Evolutionary conservation across 805 yeast species (phyloP), one percentile per base, ranked within the genome.

Genomic region (Pichia occidentalis): DNA sequence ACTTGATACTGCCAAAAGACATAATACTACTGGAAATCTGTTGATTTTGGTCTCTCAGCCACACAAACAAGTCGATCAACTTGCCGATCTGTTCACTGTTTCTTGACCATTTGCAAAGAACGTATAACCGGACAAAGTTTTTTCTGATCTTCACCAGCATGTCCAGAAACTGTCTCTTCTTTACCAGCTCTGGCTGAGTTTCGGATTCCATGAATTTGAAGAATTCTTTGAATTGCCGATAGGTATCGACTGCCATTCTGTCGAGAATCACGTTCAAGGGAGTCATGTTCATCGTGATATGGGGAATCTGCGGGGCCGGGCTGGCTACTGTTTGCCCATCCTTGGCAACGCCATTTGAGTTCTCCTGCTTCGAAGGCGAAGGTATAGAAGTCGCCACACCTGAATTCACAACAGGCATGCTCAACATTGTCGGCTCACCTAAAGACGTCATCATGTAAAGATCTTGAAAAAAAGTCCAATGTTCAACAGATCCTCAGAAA

Each of bases 51-150:
- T 77, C 78, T 44, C 92, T 68, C 28, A 92, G 68, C 92, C 95
- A 92, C 45, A 84, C 82, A 42, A 94, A 74, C 16, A 90, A 67
- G 61, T 92, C 97, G 39, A 92, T 87, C 45, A 88, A 67, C 37
- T 70, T 71, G 31, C 80, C 76, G 42, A 90, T 77, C 36, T 81
- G 85, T 32, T 75, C 69, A 4, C 88, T 70, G 24, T 77, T 80
- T 10, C 75, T 71, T 4, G 87, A 75, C 99, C 99, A 92, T 60
- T 90, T 88, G 36, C 82, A 74, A 27, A 92, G 61, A 3, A 95
- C 95, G 49, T 85, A 87, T 3, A 88, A 57, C 56, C 90, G 78
- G 43, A 88, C 74, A 53, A 81, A 86, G 51, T 88, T 92, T 52
- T 85, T 87, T 40, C 97, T 71, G 22, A 88, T 61, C 24, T 68